A percentile compares a stretch with the other conserved stretches of the same genome.
These are phyloP conservation scores for Boletus barrowsii DNA, from an alignment of 768 basidiomycete genomes.

Conservation along the genomic window DNA sequence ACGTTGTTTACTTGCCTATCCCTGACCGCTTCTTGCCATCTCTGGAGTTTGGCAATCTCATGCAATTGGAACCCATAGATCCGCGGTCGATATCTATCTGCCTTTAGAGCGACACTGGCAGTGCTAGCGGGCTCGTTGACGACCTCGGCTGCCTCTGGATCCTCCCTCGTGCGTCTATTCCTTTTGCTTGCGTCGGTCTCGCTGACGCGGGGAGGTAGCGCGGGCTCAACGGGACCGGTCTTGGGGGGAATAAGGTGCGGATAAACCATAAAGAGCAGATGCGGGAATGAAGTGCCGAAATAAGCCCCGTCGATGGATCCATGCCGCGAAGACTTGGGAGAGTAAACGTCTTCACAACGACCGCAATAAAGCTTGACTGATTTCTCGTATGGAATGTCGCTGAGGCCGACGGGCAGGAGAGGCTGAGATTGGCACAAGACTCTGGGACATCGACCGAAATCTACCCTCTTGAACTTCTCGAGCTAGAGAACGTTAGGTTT, in stretches of 20 bases:
- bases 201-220: constrained; percentile 22
- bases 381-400: constrained; percentile 97
- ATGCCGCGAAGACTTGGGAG: constrained; percentile 94
- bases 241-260: constrained; percentile 90
- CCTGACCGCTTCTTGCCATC: constrained; percentile 94
- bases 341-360: constrained; percentile 97
- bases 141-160: constrained; percentile 47
- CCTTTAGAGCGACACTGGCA: constrained; percentile 79
- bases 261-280: constrained; percentile 96
- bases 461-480: constrained; percentile 97
- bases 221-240: constrained; percentile 46
- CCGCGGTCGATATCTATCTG: constrained; percentile 87
- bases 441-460: constrained; percentile 97
- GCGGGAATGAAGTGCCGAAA: constrained; percentile 97
- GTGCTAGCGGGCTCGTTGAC: constrained; percentile 73
- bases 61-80: constrained; percentile 98
- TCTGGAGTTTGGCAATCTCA: constrained; percentile 87
- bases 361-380: constrained; percentile 99
- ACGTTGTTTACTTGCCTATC: constrained; percentile 56
- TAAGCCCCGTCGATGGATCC: constrained; percentile 98
- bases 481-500: constrained; percentile 45
- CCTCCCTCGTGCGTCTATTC: constrained; percentile 53
- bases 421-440: constrained; percentile 94
- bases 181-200: constrained; percentile 35
- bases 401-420: constrained; percentile 94